Evolutionary conservation across 2,329 filamentous ascomycete species (phyloP), one percentile per base, ranked within the genome.

Genomic region (Xylariaceae sp.): DNA sequence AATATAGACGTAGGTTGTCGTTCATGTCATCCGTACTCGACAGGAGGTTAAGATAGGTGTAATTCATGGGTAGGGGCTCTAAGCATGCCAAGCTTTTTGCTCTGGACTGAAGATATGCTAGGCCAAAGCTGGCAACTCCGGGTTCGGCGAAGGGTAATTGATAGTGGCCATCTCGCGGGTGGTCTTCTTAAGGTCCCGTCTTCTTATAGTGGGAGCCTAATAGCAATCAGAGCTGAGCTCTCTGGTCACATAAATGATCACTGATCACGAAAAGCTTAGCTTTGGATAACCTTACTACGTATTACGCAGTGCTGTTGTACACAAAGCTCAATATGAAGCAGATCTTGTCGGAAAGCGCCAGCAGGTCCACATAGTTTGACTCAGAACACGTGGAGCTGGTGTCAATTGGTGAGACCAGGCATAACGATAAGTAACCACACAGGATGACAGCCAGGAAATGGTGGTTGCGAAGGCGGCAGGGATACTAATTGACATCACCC

Each of bases 61-160:
- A n/a, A n/a, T n/a, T n/a, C 59, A 40, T 62, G 59, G 59, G 59
- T 57, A 60, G 49, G 59, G 54, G 53, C 44, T 61, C n/a, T 45
- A 20, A 18, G 46, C 21, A 52, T 55, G 54, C 44, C 51, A 57
- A 55, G 51, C 42, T 48, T 49, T 18, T 46, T 37, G 51, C 21
- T 46, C 40, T 49, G 18, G 20, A 52, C 41, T 43, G 51, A 43
- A 48, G 29, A 19, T 40, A 37, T 44, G 56, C 54, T 56, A 48
- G 47, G 47, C 51, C 19, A 45, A 40, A 43, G 14, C 14, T 16
- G 14, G 14, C 32, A 37, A 4, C 32, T 37, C 32, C 32, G 5
- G 12, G 7, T 16, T 26, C 23, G 9, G 23, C 23, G 23, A 26
- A 4, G 23, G 23, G 23, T 26, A 26, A 26, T 26, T 26, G 4